These are phyloP conservation scores for Solanum virginianum DNA, from an alignment of 257 asterid species.

Conservation along the genomic window DNA sequence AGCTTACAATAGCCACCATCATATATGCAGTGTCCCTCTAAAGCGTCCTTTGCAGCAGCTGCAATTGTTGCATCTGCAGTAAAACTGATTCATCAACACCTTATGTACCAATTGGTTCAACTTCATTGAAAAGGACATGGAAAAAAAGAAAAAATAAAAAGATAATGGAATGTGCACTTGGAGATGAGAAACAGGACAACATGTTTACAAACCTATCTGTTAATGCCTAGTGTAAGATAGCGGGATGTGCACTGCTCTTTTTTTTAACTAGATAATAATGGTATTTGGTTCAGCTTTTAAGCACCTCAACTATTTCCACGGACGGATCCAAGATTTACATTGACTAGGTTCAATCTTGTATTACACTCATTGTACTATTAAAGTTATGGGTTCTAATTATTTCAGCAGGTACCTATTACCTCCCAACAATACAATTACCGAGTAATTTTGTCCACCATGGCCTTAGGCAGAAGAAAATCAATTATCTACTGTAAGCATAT, in stretches of 20 bases:
- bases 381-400: not conserved
- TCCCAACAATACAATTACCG: not conserved
- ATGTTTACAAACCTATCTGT: not conserved
- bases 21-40: slow-evolving; percentile 91
- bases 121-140: not conserved
- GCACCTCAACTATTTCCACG: not conserved
- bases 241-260: not conserved
- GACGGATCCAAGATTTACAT: not conserved
- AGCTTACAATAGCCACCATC: slow-evolving; percentile 99
- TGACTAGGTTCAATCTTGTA: not conserved
- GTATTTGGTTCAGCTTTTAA: not conserved
- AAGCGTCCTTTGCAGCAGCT: slow-evolving; percentile 56
- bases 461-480: not conserved
- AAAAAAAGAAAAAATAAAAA: not conserved
- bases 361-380: not conserved
- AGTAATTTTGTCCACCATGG: not conserved
- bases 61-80: slow-evolving; percentile 59
- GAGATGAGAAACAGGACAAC: not conserved
- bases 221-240: not conserved
- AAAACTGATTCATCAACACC: not conserved
- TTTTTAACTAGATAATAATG: not conserved
- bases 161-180: not conserved
- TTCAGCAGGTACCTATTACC: not conserved
- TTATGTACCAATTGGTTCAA: not conserved
- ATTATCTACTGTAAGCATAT: not conserved